phyloP scores from a whole-genome alignment of 768 basidiomycete species.

The Xerocomellus amylosporus region DNA sequence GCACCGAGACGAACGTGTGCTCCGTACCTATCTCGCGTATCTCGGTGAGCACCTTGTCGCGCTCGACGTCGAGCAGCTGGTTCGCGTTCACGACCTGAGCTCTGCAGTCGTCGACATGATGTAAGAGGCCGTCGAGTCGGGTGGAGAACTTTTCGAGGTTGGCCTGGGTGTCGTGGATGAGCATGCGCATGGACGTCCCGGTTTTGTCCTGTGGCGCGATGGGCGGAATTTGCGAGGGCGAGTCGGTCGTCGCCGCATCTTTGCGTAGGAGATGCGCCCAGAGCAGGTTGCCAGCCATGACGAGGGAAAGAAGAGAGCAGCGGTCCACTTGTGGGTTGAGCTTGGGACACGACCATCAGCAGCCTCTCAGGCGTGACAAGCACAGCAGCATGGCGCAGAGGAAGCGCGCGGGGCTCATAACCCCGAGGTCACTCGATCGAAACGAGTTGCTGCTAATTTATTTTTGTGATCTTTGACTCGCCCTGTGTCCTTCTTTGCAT shows the following conservation, averaged over 20 bases:
- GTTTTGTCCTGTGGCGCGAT: conserved; percentile 59
- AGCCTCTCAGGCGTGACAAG: no score
- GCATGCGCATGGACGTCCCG: conserved; percentile 66
- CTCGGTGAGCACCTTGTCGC: conserved; percentile 54
- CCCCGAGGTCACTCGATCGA: conserved; percentile 50
- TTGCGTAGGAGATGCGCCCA: conserved; percentile 60
- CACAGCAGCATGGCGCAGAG: conserved; percentile 46
- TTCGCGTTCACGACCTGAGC: conserved; percentile 52
- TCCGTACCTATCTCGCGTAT: conserved; percentile 29
- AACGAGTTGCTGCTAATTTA: conserved; percentile 39
- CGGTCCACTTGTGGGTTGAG: neutral
- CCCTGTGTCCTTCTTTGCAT: no score
- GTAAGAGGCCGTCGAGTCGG: conserved; percentile 51
- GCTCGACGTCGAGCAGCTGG: conserved; percentile 57
- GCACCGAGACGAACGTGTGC: neutral
- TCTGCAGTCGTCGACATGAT: conserved; percentile 49
- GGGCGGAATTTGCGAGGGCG: conserved; percentile 31
- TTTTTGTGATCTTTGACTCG: neutral
- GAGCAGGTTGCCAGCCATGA: conserved; percentile 25
- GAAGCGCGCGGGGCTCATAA: conserved; percentile 50
- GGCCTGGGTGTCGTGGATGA: conserved; percentile 71
- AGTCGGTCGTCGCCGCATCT: conserved; percentile 30
- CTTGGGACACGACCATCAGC: no score
- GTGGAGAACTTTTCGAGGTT: conserved; percentile 66
- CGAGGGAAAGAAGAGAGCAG: neutral